phyloP scores from a whole-genome alignment of 192 early-diverging fungal genomes.

The Podila verticillata region DNA sequence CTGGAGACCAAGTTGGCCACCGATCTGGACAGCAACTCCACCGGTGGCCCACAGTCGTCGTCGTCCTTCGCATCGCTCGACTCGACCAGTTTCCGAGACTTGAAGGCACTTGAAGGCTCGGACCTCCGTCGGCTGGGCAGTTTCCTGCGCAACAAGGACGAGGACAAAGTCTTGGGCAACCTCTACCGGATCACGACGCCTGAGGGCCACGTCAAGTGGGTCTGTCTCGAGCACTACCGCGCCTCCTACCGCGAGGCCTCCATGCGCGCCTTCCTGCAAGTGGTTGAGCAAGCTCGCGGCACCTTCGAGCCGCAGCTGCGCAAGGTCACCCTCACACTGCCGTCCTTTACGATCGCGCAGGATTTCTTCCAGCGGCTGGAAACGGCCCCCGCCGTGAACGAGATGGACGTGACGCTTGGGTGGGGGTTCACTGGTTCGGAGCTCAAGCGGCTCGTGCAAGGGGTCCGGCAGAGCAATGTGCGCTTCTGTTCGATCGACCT shows the following conservation, averaged over 20 bases:
- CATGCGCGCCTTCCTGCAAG: constrained; percentile 6
- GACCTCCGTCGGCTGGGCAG: constrained; percentile 19
- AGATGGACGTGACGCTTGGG: background rate
- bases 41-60: too few species aligned
- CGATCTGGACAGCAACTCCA: too few species aligned
- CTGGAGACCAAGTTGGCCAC: too few species aligned
- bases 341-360: background rate
- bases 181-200: constrained; percentile 22
- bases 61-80: too few species aligned
- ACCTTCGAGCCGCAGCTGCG: constrained; percentile 4
- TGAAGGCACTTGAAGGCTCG: constrained; percentile 25
- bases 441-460: background rate
- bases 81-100: background rate
- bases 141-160: constrained; percentile 19
- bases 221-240: constrained; percentile 27
- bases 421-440: constrained; percentile 8
- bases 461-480: constrained; percentile 1
- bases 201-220: constrained; percentile 36
- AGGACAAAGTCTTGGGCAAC: constrained; percentile 23
- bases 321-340: constrained; percentile 6
- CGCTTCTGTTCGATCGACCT: constrained; percentile 4
- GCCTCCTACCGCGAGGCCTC: background rate
- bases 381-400: constrained; percentile 7
- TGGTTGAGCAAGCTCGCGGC: background rate
- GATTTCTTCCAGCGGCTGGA: constrained; percentile 9